Conservation (phyloP, 2,329 filamentous ascomycete species). For the Aureobasidium subglaciale region DNA sequence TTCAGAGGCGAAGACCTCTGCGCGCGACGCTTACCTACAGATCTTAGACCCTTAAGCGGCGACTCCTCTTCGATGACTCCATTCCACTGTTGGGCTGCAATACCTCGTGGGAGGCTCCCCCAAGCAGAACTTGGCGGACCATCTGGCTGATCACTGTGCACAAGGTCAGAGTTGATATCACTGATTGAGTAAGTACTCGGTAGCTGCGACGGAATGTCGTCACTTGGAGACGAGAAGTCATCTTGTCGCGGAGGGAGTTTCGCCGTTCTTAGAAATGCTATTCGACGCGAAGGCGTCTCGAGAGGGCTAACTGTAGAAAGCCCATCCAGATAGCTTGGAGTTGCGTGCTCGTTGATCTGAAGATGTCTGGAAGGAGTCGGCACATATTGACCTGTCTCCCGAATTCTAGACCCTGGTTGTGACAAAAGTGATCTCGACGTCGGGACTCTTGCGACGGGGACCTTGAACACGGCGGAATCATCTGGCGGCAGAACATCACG, state of each 20-base stretch:
- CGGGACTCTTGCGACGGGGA: too few relatives aligned
- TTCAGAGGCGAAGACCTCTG: not conserved
- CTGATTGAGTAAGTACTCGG: slow-evolving; percentile 30
- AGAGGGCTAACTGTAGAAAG: not conserved
- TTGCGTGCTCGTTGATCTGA: not conserved
- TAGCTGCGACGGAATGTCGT: slow-evolving; percentile 25
- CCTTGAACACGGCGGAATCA: not conserved
- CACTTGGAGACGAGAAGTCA: slow-evolving; percentile 5
- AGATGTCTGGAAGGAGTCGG: not conserved
- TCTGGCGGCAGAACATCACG: not conserved
- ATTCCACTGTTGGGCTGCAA: not conserved
- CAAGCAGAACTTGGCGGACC: slow-evolving; percentile 12
- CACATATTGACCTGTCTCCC: not conserved
- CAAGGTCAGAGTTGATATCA: slow-evolving; percentile 19
- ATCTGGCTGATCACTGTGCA: not conserved
- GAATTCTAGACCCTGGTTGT: not conserved
- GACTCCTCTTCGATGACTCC: slow-evolving; percentile 8
- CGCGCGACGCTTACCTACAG: not conserved
- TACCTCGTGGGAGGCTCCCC: slow-evolving; percentile 1
- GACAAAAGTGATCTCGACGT: not conserved
- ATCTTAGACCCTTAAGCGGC: not conserved
- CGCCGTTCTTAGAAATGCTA: not conserved
- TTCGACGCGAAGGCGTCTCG: not conserved
- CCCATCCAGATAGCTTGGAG: not conserved
- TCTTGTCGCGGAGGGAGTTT: not conserved